Percentiles rank a stretch among this genome's conserved stretches.
These are phyloP conservation scores for Fusarium bulbicola DNA, from an alignment of 2,329 filamentous ascomycete genomes.

Conservation along the genomic window DNA sequence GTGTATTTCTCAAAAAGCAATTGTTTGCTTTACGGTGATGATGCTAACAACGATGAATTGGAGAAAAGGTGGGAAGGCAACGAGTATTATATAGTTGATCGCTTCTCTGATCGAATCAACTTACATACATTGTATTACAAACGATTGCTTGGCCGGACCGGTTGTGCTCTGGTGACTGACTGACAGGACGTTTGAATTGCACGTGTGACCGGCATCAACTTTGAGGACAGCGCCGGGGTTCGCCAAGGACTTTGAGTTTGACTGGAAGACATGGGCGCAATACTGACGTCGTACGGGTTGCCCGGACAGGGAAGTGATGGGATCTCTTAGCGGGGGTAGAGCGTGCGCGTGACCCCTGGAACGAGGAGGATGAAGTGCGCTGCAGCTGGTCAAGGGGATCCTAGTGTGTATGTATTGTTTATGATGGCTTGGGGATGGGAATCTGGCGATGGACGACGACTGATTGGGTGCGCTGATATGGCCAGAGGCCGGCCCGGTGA, in stretches of 20 bases:
- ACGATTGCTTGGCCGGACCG: conserved; percentile 23
- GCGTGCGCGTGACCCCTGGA: conserved; percentile 20
- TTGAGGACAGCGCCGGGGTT: conserved; percentile 9
- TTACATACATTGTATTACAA: conserved; percentile 8
- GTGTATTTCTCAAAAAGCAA: background rate
- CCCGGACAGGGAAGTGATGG: conserved; percentile 8
- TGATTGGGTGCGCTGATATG: conserved; percentile 31
- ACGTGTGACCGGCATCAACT: conserved; percentile 30
- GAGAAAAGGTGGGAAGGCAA: background rate
- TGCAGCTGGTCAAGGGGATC: background rate
- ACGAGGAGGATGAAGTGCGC: conserved; percentile 24
- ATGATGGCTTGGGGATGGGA: background rate
- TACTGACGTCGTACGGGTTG: conserved; percentile 29
- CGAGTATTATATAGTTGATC: conserved; percentile 18
- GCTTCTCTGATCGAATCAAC: background rate
- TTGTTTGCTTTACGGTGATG: conserved; percentile 2
- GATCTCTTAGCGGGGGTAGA: conserved; percentile 17
- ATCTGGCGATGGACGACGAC: conserved; percentile 4
- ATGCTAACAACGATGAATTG: background rate
- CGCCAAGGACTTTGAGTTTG: background rate
- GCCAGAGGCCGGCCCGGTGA: conserved; percentile 30
- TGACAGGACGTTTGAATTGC: background rate
- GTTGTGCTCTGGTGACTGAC: conserved; percentile 19
- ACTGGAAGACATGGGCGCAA: conserved; percentile 8
- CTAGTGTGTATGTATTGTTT: background rate